These are phyloP conservation scores for Penicillium egyptiacum DNA, from an alignment of 495 filamentous ascomycete species.

Conservation along the genomic window DNA sequence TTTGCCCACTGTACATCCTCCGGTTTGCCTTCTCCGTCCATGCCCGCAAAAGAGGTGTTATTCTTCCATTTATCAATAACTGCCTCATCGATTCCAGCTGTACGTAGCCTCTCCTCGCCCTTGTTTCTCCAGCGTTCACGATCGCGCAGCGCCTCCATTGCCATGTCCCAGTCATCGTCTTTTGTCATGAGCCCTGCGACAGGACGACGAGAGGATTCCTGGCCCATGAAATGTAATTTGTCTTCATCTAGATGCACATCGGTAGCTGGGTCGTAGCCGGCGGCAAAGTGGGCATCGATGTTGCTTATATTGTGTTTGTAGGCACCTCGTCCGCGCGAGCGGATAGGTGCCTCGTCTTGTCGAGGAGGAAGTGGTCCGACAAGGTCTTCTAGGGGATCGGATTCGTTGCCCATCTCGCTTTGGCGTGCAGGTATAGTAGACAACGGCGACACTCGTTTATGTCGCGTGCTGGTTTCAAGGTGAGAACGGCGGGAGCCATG, in stretches of 20 bases:
- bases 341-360: constrained; percentile 37
- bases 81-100: constrained; percentile 76
- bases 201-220: constrained; percentile 35
- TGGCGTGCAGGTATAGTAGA: neutral
- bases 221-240: constrained; percentile 21
- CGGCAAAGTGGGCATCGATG: constrained; percentile 78
- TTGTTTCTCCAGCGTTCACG: constrained; percentile 76
- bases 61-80: constrained; percentile 79
- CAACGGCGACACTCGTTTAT: constrained; percentile 3
- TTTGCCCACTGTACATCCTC: constrained; percentile 79
- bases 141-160: constrained; percentile 78
- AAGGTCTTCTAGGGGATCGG: constrained; percentile 75
- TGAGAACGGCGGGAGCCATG: constrained; percentile 17
- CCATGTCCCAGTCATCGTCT: constrained; percentile 77
- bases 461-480: constrained; percentile 4
- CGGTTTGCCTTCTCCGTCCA: constrained; percentile 47
- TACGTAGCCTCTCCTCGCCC: constrained; percentile 73
- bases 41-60: constrained; percentile 39
- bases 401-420: constrained; percentile 45
- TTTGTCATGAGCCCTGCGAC: constrained; percentile 46
- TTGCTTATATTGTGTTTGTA: constrained; percentile 54
- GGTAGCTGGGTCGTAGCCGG: constrained; percentile 70
- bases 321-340: constrained; percentile 75
- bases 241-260: constrained; percentile 65
- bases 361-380: constrained; percentile 76